Base-by-base conservation (phyloP, 2,329 filamentous ascomycete genomes). In the Pseudogymnoascus sp. region DNA sequence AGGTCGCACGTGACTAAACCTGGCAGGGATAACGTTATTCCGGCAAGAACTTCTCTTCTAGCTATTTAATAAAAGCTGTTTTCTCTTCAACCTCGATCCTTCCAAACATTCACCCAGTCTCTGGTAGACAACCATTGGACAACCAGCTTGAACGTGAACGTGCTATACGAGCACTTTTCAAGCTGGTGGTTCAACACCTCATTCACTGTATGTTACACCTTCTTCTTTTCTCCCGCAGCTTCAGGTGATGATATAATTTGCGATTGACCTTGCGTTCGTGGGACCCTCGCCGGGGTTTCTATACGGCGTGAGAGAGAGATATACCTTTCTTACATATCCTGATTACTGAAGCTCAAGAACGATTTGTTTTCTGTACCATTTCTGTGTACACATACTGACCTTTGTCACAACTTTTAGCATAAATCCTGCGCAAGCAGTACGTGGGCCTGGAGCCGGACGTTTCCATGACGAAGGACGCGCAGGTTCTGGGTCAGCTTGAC, bases 261-360 rank as follows among this genome's bases (percentile, higher is more conserved):
- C 92, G 92, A 93, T 93, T 95, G 92, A 97, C 89, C 84, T 82
- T 79, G 77, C 77, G 77, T 80, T 80, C 86, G 85, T 92, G 91
- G 91, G 82, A 80, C 89, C 86, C 91, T 88, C 89, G 92, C 92
- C 92, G 85, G 92, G 86, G 90, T 83, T 81, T 89, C 87, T 83
- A 88, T 87, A 92, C 87, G 88, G 82, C 79, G 74, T 78, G 79
- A 83, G 79, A 75, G 84, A 76, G 80, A 96, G 92, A 96, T 89
- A 95, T 90, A 92, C 78, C 87, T 85, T 86, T 93, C 92, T 96
- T 96, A 96, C 92, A 96, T 96, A 96, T 96, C 91, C 92, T 96
- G 92, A 96, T 60, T 38, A 60, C 50, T 56, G 50, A 60, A 60
- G 59, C 59, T 60, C 38, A 42, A n/a, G 23, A 60, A 38, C 16